These are phyloP conservation scores for Rhizophlyctis rosea DNA, from an alignment of 192 early-diverging fungal genomes.

Conservation along the genomic window DNA sequence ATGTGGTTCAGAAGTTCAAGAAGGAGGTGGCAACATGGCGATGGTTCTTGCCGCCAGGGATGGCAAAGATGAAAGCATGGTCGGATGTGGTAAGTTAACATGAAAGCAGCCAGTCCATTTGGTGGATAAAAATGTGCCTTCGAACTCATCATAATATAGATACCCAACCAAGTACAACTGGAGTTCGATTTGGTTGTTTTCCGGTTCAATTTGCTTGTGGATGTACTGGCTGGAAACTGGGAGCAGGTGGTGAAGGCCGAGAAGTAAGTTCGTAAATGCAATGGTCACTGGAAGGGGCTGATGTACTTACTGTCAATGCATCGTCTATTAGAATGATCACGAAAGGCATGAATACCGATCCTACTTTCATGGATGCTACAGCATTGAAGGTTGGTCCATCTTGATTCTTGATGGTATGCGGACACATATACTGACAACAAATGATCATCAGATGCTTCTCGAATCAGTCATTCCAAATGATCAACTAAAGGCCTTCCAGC, in stretches of 20 bases:
- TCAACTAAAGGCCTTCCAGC: conserved; percentile 33
- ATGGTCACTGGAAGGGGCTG: neutral
- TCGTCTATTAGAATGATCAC: conserved; percentile 24
- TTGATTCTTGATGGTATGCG: conserved; percentile 8
- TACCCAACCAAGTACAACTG: conserved; percentile 18
- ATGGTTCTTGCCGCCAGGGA: conserved; percentile 44
- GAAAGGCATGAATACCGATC: conserved; percentile 44
- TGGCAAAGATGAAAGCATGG: conserved; percentile 29
- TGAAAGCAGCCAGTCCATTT: no score
- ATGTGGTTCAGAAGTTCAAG: conserved; percentile 33
- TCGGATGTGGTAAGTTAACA: conserved; percentile 29
- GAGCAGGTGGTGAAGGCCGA: conserved; percentile 39
- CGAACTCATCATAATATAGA: conserved; percentile 15
- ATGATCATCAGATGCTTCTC: conserved; percentile 27
- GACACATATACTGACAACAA: neutral
- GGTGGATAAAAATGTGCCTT: no score
- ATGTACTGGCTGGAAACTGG: conserved; percentile 35
- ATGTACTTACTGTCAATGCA: neutral
- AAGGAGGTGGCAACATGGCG: conserved; percentile 35
- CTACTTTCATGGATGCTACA: conserved; percentile 32
- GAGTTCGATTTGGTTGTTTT: conserved; percentile 41
- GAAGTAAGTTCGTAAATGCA: conserved; percentile 19
- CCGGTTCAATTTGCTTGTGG: conserved; percentile 31
- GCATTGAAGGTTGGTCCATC: no score
- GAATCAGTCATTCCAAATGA: conserved; percentile 40